Evolutionary conservation across 371 early-diverging fungal genomes (phyloP), one percentile per base, ranked within the genome.

Genomic region (Polyrhizophydium stewartii): DNA sequence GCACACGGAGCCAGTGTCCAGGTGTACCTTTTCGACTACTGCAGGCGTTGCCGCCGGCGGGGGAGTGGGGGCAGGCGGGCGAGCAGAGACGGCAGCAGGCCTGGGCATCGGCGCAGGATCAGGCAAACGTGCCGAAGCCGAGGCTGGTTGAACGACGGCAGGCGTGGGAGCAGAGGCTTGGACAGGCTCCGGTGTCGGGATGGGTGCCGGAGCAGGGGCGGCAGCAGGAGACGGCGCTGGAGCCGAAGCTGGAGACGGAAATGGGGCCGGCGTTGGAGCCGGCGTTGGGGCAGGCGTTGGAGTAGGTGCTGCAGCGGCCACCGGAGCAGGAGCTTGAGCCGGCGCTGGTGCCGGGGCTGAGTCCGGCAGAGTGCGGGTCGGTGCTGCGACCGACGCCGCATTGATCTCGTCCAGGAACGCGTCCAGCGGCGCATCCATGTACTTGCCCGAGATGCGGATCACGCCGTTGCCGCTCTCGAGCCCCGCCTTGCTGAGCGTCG

Each of bases 401-500:
- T 70, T 66, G 19, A 75, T 74, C 19, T 79, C 78, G 12, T 60
- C 62, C 65, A 71, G 51, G 43, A 70, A 78, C 40, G 74, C 74
- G 7, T 77, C 77, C 10, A 83, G 65, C 12, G 72, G 65, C 33
- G 71, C 65, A 50, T 78, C 77, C 5, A 78, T 76, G 24, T 50
- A 65, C 46, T 77, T 55, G 65, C 76, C 77, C 47, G 78, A 59
- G 33, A 84, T 62, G 1, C 86, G 75, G 55, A 86, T 69, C 17
- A 78, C 68, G 3, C 71, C 72, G 64, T 79, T 84, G 35, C 84
- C 84, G 53, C 73, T 68, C 22, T 60, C 63, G 17, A 82, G 32
- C 60, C 84, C 67, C 38, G 67, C 70, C 25, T 72, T 62, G 19
- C 63, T 58, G 17, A 85, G 62, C 43, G 81, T 80, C 0, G 78